Evolutionary conservation across 768 basidiomycete species (phyloP).

Genomic region (Podaxis carcinomalis): DNA sequence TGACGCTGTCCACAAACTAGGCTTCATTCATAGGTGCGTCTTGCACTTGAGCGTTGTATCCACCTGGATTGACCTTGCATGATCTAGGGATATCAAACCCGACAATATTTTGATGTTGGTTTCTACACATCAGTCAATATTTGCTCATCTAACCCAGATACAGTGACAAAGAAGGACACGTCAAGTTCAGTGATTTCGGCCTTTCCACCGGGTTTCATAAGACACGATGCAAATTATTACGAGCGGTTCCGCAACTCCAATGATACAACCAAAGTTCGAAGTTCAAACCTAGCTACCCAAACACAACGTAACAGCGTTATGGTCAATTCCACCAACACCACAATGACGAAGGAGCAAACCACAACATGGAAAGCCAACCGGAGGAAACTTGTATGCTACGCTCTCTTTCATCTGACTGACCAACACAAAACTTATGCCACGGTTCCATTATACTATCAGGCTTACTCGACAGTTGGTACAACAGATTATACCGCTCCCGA

Average conservation of each 20-base stretch:
- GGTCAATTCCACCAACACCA: conserved; percentile 96
- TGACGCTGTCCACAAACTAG: conserved; percentile 94
- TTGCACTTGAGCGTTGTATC: not conserved
- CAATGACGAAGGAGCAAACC: conserved; percentile 92
- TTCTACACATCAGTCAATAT: conserved; percentile 30
- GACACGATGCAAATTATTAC: conserved; percentile 92
- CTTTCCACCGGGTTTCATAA: conserved; percentile 99
- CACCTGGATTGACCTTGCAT: not conserved
- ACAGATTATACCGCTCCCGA: conserved; percentile 97
- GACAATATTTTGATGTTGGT: conserved; percentile 78
- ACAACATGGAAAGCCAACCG: conserved; percentile 99
- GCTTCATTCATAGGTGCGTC: conserved; percentile 91
- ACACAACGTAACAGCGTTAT: conserved; percentile 87
- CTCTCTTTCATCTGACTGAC: not conserved
- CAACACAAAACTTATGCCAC: not conserved
- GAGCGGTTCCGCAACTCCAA: conserved; percentile 57
- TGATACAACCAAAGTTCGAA: conserved; percentile 54
- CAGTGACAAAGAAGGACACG: conserved; percentile 88
- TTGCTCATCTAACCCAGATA: not conserved
- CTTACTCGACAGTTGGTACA: conserved; percentile 97
- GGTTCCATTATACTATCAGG: conserved; percentile 38
- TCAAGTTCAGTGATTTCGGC: conserved; percentile 98
- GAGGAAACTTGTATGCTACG: conserved; percentile 73
- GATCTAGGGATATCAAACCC: conserved; percentile 90
- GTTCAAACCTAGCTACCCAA: conserved; percentile 36